phyloP scores from a whole-genome alignment of 208 protist genomes.

The Leishmania tarentolae region DNA sequence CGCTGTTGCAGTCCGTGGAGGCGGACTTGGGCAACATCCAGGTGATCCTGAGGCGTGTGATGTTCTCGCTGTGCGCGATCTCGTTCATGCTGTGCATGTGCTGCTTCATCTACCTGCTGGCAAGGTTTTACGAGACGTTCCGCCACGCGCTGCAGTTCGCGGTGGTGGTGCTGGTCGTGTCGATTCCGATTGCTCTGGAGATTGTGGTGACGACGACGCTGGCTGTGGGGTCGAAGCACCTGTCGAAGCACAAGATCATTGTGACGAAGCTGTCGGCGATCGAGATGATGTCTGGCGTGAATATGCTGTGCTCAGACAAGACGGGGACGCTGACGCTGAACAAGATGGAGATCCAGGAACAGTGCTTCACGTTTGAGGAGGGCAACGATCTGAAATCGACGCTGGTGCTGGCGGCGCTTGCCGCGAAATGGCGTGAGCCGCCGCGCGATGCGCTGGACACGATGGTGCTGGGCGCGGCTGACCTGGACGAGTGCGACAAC shows the following conservation, averaged over 20 bases:
- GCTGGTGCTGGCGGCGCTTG: slow-evolving; percentile 80
- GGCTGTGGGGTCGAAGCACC: slow-evolving; percentile 88
- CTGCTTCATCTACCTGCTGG: slow-evolving; percentile 84
- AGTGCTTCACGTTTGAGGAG: slow-evolving; percentile 74
- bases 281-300: slow-evolving; percentile 90
- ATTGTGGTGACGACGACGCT: slow-evolving; percentile 89
- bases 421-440: slow-evolving; percentile 91
- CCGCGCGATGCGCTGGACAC: slow-evolving; percentile 91
- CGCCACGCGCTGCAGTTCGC: slow-evolving; percentile 72
- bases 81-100: slow-evolving; percentile 72
- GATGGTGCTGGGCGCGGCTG: slow-evolving; percentile 77
- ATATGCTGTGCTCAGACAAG: slow-evolving; percentile 95
- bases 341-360: slow-evolving; percentile 89
- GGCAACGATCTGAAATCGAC: slow-evolving; percentile 59
- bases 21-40: slow-evolving; percentile 78
- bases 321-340: slow-evolving; percentile 95
- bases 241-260: slow-evolving; percentile 94
- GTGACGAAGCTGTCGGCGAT: slow-evolving; percentile 94
- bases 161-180: slow-evolving; percentile 92
- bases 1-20: slow-evolving; percentile 85
- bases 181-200: slow-evolving; percentile 90
- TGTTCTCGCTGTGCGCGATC: slow-evolving; percentile 62
- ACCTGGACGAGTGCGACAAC: slow-evolving; percentile 82
- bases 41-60: slow-evolving; percentile 65
- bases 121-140: slow-evolving; percentile 66